Conservation (phyloP, 2,329 filamentous ascomycete species). For the Neonectria sp. region DNA sequence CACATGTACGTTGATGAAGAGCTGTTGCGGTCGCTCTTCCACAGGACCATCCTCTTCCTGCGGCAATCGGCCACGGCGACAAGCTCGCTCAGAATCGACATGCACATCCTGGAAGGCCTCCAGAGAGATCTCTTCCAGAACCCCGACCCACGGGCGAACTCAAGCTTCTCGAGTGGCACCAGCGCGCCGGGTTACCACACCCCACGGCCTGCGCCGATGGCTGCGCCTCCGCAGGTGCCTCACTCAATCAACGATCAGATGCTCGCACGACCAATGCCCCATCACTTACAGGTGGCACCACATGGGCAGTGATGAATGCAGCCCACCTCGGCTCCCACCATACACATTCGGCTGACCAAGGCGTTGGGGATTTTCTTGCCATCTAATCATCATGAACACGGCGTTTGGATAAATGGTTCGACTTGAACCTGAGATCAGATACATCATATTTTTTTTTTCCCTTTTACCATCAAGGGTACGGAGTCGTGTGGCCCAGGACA, state of each 20-base stretch:
- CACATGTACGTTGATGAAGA: constrained; percentile 69
- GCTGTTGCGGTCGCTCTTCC: constrained; percentile 73
- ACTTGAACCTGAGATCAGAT: constrained; percentile 10
- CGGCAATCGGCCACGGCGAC: constrained; percentile 78
- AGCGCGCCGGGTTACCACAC: constrained; percentile 49
- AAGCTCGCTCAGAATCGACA: constrained; percentile 81
- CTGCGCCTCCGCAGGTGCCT: constrained; percentile 42
- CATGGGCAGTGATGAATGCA: constrained; percentile 36
- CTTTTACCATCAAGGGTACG: constrained; percentile 19
- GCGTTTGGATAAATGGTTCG: constrained; percentile 32
- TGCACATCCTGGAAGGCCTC: constrained; percentile 77
- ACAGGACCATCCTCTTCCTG: constrained; percentile 84
- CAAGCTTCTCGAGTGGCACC: constrained; percentile 61
- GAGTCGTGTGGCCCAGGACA: constrained; percentile 14
- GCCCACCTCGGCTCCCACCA: constrained; percentile 7
- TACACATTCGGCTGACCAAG: constrained; percentile 14
- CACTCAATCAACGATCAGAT: constrained; percentile 42
- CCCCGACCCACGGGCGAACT: constrained; percentile 49
- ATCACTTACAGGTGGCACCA: constrained; percentile 43
- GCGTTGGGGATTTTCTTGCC: constrained; percentile 17
- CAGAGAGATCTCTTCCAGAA: constrained; percentile 61
- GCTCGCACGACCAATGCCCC: constrained; percentile 44
- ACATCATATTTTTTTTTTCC: constrained; percentile 7
- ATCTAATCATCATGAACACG: constrained; percentile 32
- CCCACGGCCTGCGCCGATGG: constrained; percentile 43